A percentile compares a stretch with the other conserved stretches of the same genome.
Evolutionary conservation across 176 grass and related monocot species (phyloP).

Genomic region (Oryza glaberrima): DNA sequence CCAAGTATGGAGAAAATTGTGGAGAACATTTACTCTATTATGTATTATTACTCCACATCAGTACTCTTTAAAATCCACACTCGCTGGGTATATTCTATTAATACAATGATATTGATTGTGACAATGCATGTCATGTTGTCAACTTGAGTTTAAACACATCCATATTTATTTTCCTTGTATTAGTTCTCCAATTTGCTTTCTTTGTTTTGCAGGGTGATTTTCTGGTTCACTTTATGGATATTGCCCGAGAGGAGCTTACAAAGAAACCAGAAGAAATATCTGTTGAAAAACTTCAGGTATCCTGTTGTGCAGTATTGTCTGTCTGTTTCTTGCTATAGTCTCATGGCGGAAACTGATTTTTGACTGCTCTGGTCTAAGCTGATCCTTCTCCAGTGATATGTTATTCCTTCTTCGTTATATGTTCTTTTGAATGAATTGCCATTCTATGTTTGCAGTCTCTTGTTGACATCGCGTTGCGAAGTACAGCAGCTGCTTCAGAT

Average conservation of each 20-base stretch:
- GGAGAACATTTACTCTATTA: constrained; percentile 30
- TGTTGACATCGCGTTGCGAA: constrained; percentile 90
- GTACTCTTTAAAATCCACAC: constrained; percentile 21
- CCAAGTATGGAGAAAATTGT: constrained; percentile 62
- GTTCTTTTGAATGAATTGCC: constrained; percentile 15
- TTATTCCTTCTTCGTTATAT: constrained; percentile 15
- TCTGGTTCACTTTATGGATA: constrained; percentile 99
- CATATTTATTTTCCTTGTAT: constrained; percentile 30
- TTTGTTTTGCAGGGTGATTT: constrained; percentile 86
- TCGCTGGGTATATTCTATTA: constrained; percentile 3
- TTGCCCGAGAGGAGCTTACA: constrained; percentile 90
- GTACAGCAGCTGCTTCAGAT: constrained; percentile 87
- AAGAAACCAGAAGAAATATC: constrained; percentile 94
- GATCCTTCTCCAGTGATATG: constrained; percentile 28
- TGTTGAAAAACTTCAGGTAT: constrained; percentile 94
- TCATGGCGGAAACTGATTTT: neutral
- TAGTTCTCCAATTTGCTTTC: constrained; percentile 40
- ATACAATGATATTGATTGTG: constrained; percentile 20
- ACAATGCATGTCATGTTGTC: constrained; percentile 27
- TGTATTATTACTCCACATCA: constrained; percentile 27
- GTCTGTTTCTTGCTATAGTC: constrained; percentile 18
- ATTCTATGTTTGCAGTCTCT: constrained; percentile 69
- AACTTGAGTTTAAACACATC: constrained; percentile 32
- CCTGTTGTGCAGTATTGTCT: constrained; percentile 32
- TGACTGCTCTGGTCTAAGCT: constrained; percentile 21